Evolutionary conservation across 345 rosid genomes (phyloP), one percentile per base, ranked within the genome.

Genomic region (Syzygium grande): DNA sequence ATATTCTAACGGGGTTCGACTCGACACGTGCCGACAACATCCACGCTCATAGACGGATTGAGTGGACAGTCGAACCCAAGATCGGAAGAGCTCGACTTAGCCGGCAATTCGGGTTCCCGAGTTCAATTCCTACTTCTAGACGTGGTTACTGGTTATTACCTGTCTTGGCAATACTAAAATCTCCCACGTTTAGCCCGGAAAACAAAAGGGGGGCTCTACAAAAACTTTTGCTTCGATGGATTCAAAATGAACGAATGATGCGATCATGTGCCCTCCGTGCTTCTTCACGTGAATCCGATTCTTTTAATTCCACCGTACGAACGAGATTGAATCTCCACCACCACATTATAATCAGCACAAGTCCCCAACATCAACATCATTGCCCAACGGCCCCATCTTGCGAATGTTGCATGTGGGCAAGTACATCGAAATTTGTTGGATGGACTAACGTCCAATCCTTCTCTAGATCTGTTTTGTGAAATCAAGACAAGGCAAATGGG

Each of bases 181-280:
- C 73, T 61, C 0, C 0, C 4, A n/a, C 11, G 1, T 0, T 3
- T 7, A 63, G 15, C 77, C 22, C 30, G 2, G 4, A 29, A 15
- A 63, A 63, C 7, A 9, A 7, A 3, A 29, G 16, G 41, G 41
- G 41, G 41, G 21, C 41, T 15, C 77, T 6, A 7, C 38, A 13
- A 2, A 0, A 68, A 34, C 23, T 17, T 17, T 0, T 30, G 79
- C 12, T 30, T 29, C 43, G 13, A 38, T 68, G 80, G 46, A 68
- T 68, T 68, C 19, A 9, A 73, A 38, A 73, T 19, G 49, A 34
- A 34, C 5, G 1, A 38, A 73, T 73, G 80, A 73, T 34, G 49
- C 38, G 49, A 73, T 73, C 46, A 34, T 17, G 80, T 68, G 80
- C 80, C 25, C 46, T 19, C 7, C 5, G 4, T 23, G 14, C 73